Evolutionary conservation across 805 yeast genomes (phyloP), one percentile per base, ranked within the genome.

Genomic region (Nakazawaea populi): DNA sequence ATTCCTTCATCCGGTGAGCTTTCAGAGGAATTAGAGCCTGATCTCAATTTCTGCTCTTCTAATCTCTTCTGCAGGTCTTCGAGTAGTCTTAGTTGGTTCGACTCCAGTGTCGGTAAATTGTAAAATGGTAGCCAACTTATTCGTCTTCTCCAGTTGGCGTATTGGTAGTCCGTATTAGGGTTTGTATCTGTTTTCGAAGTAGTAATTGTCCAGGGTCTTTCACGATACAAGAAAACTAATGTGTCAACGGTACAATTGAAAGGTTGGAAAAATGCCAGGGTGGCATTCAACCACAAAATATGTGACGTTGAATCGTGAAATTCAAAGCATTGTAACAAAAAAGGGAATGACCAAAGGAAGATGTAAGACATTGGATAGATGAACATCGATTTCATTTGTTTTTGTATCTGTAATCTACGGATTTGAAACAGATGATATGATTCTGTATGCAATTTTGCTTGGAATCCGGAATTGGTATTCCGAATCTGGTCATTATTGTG

Each of bases 281-380:
- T 67, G 48, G 80, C 76, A 48, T 79, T 76, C 40, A 88, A 65
- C 85, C 92, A 85, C 53, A 75, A 75, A 4, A 51, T 46, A n/a
- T 18, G 11, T n/a, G 47, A 42, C 7, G 78, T 72, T 2, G 85
- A 80, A 1, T 80, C 78, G 59, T 78, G 82, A 8, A 88, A 73
- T 29, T 51, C 53, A 39, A 51, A 46, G 51, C 81, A 72, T 58
- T 85, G 87, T 36, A 80, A 72, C 5, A 84, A 76, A 54, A 88
- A 77, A 1, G 97, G 97, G 56, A 87, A 83, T 24, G 85, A 61
- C 97, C 97, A 90, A 44, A 89, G 66, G 30, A 86, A 72, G 52
- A 89, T 73, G 65, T 89, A 90, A 2, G 96, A 85, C 41, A 85
- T 69, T 3, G 97, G 97, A 62, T 90, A 90, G 44, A 90, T 74